phyloP scores from a whole-genome alignment of 2,329 filamentous ascomycete species.

The Sporothrix schenckii region DNA sequence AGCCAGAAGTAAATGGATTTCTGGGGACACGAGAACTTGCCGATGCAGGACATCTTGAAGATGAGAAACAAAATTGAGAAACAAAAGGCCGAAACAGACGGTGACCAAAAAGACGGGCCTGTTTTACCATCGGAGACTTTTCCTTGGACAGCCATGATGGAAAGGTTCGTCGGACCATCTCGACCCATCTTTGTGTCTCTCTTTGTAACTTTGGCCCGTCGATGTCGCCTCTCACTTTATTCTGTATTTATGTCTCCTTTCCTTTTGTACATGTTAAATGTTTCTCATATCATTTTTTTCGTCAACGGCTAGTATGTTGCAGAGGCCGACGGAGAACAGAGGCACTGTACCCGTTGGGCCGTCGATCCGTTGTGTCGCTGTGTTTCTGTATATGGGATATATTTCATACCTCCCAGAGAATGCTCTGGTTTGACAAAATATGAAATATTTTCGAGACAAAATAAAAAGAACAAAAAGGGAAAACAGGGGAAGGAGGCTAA shows the following conservation, averaged over 20 bases:
- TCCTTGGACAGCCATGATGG: background rate
- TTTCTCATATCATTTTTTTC: background rate
- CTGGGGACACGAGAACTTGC: background rate
- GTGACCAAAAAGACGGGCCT: background rate
- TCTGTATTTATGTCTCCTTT: background rate
- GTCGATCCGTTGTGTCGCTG: background rate
- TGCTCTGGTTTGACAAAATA: background rate
- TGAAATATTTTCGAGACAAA: background rate
- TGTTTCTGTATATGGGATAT: background rate
- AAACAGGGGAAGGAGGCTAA: background rate
- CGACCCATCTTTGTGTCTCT: conserved; percentile 11
- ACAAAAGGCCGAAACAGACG: background rate
- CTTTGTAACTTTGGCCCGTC: background rate
- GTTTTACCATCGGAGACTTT: conserved; percentile 23
- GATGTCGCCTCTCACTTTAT: background rate
- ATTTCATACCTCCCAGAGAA: background rate
- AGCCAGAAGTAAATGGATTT: background rate
- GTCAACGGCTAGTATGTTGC: background rate
- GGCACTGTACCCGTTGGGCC: background rate
- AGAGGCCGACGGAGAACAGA: background rate
- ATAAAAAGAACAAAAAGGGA: background rate
- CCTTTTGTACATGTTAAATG: background rate
- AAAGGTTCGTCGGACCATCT: background rate
- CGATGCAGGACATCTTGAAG: background rate
- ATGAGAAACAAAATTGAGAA: background rate